Evolutionary conservation across 176 grass and related monocot genomes (phyloP), one percentile per base, ranked within the genome.

Genomic region (Hordeum marinum): DNA sequence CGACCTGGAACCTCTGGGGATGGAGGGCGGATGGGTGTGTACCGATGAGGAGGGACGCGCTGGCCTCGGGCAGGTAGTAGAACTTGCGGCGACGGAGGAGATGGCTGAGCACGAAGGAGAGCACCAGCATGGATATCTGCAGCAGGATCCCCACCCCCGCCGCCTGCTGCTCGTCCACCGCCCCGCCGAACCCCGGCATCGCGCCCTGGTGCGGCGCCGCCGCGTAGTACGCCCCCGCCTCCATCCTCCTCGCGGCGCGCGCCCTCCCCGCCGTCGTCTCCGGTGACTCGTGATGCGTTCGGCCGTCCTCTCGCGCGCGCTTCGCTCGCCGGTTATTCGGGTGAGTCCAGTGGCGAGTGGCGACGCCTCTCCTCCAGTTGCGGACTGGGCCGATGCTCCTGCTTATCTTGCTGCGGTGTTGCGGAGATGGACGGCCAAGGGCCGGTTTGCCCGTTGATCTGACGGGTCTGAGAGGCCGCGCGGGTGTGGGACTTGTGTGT

Each of bases 101-200:
- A 29, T 97, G 95, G 2, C 95, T 90, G 34, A 97, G 92, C 37
- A 97, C 92, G 82, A 97, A 97, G 41, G 95, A 84, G 36, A 97
- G 86, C 39, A 97, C 95, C 52, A 97, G 87, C 95, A 97, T 97
- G 21, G 92, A 97, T 84, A 97, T 97, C 90, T 97, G 95, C 11
- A 97, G 90, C 68, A 97, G 88, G 79, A 97, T 94, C 81, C 95
- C 95, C 31, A 94, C 95, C 42, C 95, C 95, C 4, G 92, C 92
- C 88, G 90, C 95, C 84, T 97, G 85, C 90, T 97, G 94, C 71
- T 97, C 92, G 40, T 87, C 94, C 35, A 81, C 92, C 69, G 67
- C 63, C 40, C 88, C 90, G 45, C 26, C 61, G 65, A 52, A 41
- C 29, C 25, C 82, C 29, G 82, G 64, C n/a, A n/a, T 50, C 23